phyloP scores from a whole-genome alignment of 495 filamentous ascomycete species.

The Aspergillus bertholletiae region DNA sequence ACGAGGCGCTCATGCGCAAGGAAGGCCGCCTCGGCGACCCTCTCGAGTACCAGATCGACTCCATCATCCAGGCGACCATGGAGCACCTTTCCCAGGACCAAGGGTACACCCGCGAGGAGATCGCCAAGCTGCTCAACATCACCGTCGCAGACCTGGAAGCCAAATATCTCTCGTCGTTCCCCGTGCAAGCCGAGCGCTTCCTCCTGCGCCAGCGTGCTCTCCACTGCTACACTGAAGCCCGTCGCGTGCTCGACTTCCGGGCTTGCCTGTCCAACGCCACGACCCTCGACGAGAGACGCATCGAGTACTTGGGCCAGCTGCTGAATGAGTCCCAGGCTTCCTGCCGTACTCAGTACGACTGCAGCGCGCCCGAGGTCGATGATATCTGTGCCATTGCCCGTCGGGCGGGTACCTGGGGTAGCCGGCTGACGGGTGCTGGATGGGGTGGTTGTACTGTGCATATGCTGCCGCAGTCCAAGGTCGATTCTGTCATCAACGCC shows the following conservation, averaged over 20 bases:
- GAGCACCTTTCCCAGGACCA: conserved; percentile 65
- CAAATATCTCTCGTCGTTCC: conserved; percentile 77
- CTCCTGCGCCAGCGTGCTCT: conserved; percentile 78
- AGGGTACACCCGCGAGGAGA: conserved; percentile 86
- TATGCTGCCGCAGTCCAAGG: conserved; percentile 79
- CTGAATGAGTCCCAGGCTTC: conserved; percentile 88
- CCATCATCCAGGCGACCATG: conserved; percentile 61
- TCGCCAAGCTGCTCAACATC: conserved; percentile 68
- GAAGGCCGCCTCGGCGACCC: conserved; percentile 51
- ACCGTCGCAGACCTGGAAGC: conserved; percentile 65
- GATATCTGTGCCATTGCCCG: conserved; percentile 77
- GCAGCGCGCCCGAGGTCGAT: conserved; percentile 87
- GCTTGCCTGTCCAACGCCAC: conserved; percentile 56
- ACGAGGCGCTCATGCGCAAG: conserved; percentile 72
- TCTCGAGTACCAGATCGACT: conserved; percentile 62
- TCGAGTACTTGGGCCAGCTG: conserved; percentile 70
- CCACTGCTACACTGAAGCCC: conserved; percentile 87
- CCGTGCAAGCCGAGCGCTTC: conserved; percentile 85
- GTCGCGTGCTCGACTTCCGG: conserved; percentile 81
- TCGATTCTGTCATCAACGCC: conserved; percentile 73
- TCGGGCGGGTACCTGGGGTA: conserved; percentile 75
- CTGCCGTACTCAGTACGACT: conserved; percentile 82
- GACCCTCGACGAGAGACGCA: conserved; percentile 55
- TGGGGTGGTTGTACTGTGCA: conserved; percentile 98
- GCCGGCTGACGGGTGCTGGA: conserved; percentile 86